Base-by-base conservation (phyloP, 2,329 filamentous ascomycete species). In the Hymenoscyphus albidus region DNA sequence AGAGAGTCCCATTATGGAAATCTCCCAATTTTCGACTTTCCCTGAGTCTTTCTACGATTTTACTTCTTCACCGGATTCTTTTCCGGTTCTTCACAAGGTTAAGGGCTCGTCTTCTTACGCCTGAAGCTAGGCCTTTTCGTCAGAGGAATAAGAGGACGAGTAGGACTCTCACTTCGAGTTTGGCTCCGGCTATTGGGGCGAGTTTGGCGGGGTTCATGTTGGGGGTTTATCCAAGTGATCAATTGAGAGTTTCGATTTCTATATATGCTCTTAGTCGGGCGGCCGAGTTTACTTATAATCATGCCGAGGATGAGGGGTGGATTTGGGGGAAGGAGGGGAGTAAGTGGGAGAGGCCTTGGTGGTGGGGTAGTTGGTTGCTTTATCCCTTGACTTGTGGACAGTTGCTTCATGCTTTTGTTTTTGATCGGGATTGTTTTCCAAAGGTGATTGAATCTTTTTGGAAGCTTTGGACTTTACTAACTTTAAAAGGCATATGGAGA, bases 151-250 rank as follows among this genome's bases (percentile, higher is more conserved):
- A 93, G 0, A 85, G 85, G 18, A 85, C 93, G 13, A 84, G 91
- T 0, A 82, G 81, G 22, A 86, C 90, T 0, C 81, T 99, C 64
- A 97, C 93, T 0, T 96, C 92, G 1, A 83, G 85, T 10, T 90
- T 93, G 74, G 91, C 94, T 0, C 94, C 94, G 0, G 93, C 93
- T 1, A 83, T 97, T n/a, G 95, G 94, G 12, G 93, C 94, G 5
- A 93, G 91, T 71, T 77, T 97, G 58, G 92, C 94, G 0, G 94
- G 94, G 2, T 83, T 96, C 59, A 89, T 91, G 59, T 81, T 98
- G 18, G 91, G 91, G 7, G 84, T 96, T 10, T 91, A 87, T 69
- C 82, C 94, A 74, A 70, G 82, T 44, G 83, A 87, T 68, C 88
- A 90, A 70, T 76, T 95, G 70, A 88, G 95, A 60, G 82, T 94